Evolutionary conservation across 805 yeast genomes (phyloP).

Genomic region (Saccharomycopsis malanga): DNA sequence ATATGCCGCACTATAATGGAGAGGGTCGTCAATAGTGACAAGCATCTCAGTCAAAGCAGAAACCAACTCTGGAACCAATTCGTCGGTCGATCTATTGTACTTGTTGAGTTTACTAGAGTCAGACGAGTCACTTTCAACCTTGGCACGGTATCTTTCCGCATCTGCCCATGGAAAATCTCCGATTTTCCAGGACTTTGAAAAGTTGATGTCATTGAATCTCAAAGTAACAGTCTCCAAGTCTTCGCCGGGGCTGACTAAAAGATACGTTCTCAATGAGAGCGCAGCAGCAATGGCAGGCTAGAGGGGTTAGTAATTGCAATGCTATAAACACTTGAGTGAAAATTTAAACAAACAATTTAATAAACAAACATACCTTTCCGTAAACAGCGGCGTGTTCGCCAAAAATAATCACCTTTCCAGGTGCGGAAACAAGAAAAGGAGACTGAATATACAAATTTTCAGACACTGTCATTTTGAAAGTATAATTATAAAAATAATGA

Average conservation of each 20-base stretch:
- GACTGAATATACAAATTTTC: not conserved
- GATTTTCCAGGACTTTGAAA: slow-evolving; percentile 57
- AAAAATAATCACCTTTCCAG: slow-evolving; percentile 91
- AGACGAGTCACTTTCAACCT: slow-evolving; percentile 9
- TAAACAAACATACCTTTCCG: slow-evolving; percentile 42
- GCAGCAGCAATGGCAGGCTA: slow-evolving; percentile 96
- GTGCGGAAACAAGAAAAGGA: slow-evolving; percentile 82
- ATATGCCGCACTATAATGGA: slow-evolving; percentile 72
- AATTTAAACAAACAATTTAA: not conserved
- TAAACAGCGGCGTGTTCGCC: slow-evolving; percentile 98
- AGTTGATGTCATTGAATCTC: slow-evolving; percentile 78
- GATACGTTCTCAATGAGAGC: slow-evolving; percentile 74
- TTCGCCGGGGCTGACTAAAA: slow-evolving; percentile 48
- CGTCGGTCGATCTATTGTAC: slow-evolving; percentile 37
- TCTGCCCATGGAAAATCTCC: slow-evolving; percentile 55
- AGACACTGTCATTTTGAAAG: slow-evolving; percentile 1
- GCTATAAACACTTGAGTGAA: not conserved
- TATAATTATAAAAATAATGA: not conserved
- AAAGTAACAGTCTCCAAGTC: slow-evolving; percentile 43
- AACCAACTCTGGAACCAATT: slow-evolving; percentile 52
- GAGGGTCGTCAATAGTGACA: slow-evolving; percentile 39
- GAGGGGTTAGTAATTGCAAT: slow-evolving; percentile 1
- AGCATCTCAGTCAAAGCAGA: slow-evolving; percentile 41
- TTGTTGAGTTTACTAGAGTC: no score
- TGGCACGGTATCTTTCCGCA: slow-evolving; percentile 24